Evolutionary conservation across 768 basidiomycete species (phyloP).

Genomic region (Lactifluus subvellereus): DNA sequence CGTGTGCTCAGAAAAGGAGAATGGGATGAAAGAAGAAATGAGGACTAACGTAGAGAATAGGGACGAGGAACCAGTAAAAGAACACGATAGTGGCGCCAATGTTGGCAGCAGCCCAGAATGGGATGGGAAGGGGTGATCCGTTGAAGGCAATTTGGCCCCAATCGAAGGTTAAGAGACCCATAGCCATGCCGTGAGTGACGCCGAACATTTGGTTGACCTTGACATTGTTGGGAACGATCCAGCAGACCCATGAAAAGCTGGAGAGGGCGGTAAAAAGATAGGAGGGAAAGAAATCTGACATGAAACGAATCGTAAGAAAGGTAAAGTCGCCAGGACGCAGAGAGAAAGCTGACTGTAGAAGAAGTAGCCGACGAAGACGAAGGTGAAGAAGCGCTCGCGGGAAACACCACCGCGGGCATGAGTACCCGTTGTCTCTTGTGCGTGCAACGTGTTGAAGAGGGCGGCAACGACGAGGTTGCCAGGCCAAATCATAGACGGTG

Average conservation of each 20-base stretch:
- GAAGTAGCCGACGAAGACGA: constrained; percentile 35
- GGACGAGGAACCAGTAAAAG: constrained; percentile 65
- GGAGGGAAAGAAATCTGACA: constrained; percentile 5
- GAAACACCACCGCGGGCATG: constrained; percentile 43
- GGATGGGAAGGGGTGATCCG: constrained; percentile 66
- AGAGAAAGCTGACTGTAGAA: constrained; percentile 57
- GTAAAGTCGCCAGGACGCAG: constrained; percentile 59
- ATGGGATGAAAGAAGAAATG: not conserved
- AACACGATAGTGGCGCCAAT: constrained; percentile 55
- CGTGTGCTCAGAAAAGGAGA: not conserved
- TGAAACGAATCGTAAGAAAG: not conserved
- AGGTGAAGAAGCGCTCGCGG: constrained; percentile 48
- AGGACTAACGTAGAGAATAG: constrained; percentile 43
- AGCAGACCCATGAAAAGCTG: constrained; percentile 46
- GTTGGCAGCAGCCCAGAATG: constrained; percentile 82
- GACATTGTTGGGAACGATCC: constrained; percentile 68
- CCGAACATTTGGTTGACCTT: constrained; percentile 75
- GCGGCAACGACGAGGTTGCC: constrained; percentile 39
- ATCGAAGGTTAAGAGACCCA: constrained; percentile 76
- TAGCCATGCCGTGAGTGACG: constrained; percentile 38
- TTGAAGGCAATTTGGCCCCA: constrained; percentile 74
- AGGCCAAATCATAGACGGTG: constrained; percentile 44
- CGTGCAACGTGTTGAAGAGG: constrained; percentile 41
- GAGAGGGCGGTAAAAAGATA: constrained; percentile 28
- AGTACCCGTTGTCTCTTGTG: constrained; percentile 38